phyloP scores from a whole-genome alignment of 495 filamentous ascomycete species.

The Trichoderma asperelloides region DNA sequence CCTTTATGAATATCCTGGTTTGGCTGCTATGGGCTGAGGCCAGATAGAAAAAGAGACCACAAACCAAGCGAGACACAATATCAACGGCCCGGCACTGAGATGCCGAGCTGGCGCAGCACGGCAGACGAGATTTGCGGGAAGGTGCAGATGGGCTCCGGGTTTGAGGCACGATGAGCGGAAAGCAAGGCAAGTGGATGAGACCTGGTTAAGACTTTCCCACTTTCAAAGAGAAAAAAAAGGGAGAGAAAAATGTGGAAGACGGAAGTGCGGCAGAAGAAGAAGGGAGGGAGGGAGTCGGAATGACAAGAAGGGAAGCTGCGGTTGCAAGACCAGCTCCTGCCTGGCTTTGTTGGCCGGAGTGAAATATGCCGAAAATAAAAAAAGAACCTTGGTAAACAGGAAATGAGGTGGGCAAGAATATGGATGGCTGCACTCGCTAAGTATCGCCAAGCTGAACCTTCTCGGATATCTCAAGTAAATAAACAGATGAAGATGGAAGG shows the following conservation, averaged over 20 bases:
- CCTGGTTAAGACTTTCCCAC: background rate
- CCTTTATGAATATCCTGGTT: background rate
- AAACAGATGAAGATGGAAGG: too few relatives aligned
- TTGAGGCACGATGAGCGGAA: background rate
- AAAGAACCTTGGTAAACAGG: background rate
- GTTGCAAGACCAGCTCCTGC: background rate
- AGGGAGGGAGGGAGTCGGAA: background rate
- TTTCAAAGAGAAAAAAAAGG: background rate
- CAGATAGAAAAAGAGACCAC: background rate
- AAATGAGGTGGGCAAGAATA: background rate
- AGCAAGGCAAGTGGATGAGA: background rate
- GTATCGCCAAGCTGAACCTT: too few relatives aligned
- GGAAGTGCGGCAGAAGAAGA: background rate
- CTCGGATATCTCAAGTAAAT: too few relatives aligned
- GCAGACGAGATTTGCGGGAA: background rate
- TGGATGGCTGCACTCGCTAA: too few relatives aligned
- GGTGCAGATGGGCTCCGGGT: background rate
- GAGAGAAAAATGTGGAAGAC: background rate
- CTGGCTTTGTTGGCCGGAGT: background rate
- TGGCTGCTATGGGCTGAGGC: background rate
- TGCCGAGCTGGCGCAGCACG: slow-evolving; percentile 6
- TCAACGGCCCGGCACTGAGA: background rate
- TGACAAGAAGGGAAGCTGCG: background rate
- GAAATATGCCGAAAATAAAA: background rate
- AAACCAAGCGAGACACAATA: background rate